These are phyloP conservation scores for Guyanaporus albipodus DNA, from an alignment of 768 basidiomycete genomes.

Conservation along the genomic window DNA sequence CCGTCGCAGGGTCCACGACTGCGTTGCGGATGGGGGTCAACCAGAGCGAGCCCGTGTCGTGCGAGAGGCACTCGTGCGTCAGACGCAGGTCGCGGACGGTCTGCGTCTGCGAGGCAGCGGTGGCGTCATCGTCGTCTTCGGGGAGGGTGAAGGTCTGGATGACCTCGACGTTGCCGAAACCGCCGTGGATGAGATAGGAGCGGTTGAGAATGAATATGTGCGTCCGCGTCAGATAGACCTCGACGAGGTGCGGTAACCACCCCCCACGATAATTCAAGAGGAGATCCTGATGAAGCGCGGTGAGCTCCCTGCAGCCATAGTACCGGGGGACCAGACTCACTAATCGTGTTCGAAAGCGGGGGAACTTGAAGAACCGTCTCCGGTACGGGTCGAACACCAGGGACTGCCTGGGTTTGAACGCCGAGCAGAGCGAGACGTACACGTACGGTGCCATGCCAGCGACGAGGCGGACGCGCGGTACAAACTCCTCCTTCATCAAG, in stretches of 20 bases:
- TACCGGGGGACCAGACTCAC: neutral
- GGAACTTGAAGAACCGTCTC: conserved; percentile 22
- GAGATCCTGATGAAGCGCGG: conserved; percentile 2
- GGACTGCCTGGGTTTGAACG: conserved; percentile 9
- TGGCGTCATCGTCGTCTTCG: too few relatives aligned
- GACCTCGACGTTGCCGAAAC: conserved; percentile 11
- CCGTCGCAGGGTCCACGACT: conserved; percentile 6
- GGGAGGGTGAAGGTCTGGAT: conserved; percentile 22
- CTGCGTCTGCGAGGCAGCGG: neutral
- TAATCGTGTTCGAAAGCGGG: conserved; percentile 14
- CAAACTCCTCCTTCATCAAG: conserved; percentile 12
- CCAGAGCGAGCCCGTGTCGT: conserved; percentile 8
- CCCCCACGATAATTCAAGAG: conserved; percentile 15
- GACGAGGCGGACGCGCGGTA: conserved; percentile 7
- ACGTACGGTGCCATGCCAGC: conserved; percentile 12
- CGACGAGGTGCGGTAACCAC: conserved; percentile 21
- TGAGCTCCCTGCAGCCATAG: neutral
- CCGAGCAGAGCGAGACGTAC: conserved; percentile 12
- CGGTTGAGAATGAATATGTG: conserved; percentile 17
- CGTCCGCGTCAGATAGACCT: conserved; percentile 12
- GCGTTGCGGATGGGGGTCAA: conserved; percentile 12
- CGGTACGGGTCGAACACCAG: conserved; percentile 13
- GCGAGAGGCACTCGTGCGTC: conserved; percentile 16
- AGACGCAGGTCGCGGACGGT: conserved; percentile 16
- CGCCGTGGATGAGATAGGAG: conserved; percentile 9